phyloP scores from a whole-genome alignment of 2,329 filamentous ascomycete species.

The Plenodomus biglobosus region DNA sequence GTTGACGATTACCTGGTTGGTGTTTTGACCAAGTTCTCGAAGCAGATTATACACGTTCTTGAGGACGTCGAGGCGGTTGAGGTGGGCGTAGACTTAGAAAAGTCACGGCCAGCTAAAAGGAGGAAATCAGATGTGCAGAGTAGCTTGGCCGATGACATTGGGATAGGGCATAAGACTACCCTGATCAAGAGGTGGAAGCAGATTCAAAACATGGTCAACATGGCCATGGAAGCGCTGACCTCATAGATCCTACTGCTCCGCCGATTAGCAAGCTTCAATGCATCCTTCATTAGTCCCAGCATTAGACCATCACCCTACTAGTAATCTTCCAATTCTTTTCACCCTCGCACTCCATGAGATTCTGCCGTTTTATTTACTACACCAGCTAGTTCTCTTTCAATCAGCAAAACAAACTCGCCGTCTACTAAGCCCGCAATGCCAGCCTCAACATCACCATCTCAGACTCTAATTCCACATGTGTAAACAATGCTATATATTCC shows the following conservation, averaged over 20 bases:
- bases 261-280: too few relatives aligned
- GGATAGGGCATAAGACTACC: slow-evolving; percentile 24
- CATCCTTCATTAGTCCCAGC: too few relatives aligned
- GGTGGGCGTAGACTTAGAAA: slow-evolving; percentile 1
- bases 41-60: slow-evolving; percentile 29
- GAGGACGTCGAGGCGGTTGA: slow-evolving; percentile 33
- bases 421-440: slow-evolving; percentile 31
- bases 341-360: too few relatives aligned
- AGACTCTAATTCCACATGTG: slow-evolving; percentile 44
- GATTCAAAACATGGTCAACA: slow-evolving; percentile 31
- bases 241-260: neutral
- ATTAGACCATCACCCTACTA: too few relatives aligned
- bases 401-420: slow-evolving; percentile 19
- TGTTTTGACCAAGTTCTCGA: slow-evolving; percentile 34
- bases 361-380: slow-evolving; percentile 17
- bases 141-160: neutral
- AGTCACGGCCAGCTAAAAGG: neutral
- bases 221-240: slow-evolving; percentile 10
- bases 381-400: slow-evolving; percentile 37
- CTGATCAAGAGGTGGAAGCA: slow-evolving; percentile 44
- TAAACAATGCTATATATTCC: too few relatives aligned
- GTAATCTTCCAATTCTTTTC: too few relatives aligned
- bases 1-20: slow-evolving; percentile 43
- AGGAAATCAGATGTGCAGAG: neutral
- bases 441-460: slow-evolving; percentile 41